These are phyloP conservation scores for Debaryomyces coudertii DNA, from an alignment of 1,139 yeast species.

Conservation along the genomic window DNA sequence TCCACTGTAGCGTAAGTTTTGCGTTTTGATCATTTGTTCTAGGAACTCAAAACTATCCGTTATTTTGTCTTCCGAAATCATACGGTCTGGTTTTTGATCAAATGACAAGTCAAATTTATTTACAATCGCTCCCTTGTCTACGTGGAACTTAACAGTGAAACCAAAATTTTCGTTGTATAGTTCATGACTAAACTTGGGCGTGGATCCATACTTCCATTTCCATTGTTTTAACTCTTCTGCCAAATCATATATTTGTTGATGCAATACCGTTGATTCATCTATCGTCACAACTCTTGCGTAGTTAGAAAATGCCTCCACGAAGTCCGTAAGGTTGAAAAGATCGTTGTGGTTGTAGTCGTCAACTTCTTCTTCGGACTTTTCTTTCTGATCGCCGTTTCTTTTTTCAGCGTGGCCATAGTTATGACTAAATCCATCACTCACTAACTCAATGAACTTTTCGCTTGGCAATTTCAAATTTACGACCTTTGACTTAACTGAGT, in stretches of 20 bases:
- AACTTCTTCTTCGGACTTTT: constrained; percentile 16
- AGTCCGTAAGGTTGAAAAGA: constrained; percentile 39
- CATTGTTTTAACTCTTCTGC: constrained; percentile 54
- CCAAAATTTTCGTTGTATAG: constrained; percentile 35
- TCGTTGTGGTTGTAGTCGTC: constrained; percentile 34
- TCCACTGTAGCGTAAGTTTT: constrained; percentile 42
- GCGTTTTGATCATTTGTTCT: constrained; percentile 28
- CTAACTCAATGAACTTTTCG: constrained; percentile 52
- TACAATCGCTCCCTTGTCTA: constrained; percentile 44
- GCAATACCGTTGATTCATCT: constrained; percentile 40
- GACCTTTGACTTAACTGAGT: constrained; percentile 79
- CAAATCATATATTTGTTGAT: constrained; percentile 46
- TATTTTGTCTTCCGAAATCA: constrained; percentile 22
- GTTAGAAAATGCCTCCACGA: constrained; percentile 24
- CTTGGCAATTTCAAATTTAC: constrained; percentile 56
- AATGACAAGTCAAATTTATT: constrained; percentile 25
- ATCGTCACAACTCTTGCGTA: constrained; percentile 20
- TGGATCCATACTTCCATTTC: constrained; percentile 74
- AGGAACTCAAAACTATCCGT: constrained; percentile 34
- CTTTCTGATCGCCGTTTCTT: constrained; percentile 15
- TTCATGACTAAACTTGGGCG: constrained; percentile 65
- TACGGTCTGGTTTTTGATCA: constrained; percentile 17
- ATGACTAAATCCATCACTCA: constrained; percentile 47
- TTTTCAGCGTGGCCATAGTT: constrained; percentile 30
- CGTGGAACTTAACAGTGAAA: constrained; percentile 38